These are phyloP conservation scores for Colletotrichum lini DNA, from an alignment of 2,329 filamentous ascomycete genomes.

Conservation along the genomic window DNA sequence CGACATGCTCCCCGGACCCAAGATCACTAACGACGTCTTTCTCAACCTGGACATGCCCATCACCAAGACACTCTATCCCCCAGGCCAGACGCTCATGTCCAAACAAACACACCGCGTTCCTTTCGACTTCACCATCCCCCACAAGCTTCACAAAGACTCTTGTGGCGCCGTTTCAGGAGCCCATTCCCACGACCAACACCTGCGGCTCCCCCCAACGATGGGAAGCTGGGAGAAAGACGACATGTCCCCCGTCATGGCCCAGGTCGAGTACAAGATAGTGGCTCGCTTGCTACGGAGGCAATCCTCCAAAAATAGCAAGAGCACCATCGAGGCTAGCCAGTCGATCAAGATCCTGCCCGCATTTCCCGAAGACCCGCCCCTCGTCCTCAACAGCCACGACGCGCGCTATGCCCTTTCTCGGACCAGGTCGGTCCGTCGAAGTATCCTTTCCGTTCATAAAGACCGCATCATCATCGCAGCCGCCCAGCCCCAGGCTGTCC, in stretches of 20 bases:
- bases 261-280: constrained; percentile 67
- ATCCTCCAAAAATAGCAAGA: constrained; percentile 43
- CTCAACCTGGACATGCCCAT: constrained; percentile 71
- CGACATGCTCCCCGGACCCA: constrained; percentile 65
- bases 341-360: constrained; percentile 67
- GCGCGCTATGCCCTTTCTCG: constrained; percentile 64
- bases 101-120: constrained; percentile 66
- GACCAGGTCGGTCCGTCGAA: constrained; percentile 67
- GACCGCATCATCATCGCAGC: constrained; percentile 63
- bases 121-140: constrained; percentile 71
- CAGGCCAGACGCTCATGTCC: constrained; percentile 61
- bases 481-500: constrained; percentile 62
- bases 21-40: constrained; percentile 65
- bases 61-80: constrained; percentile 60
- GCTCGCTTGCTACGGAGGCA: constrained; percentile 56
- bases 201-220: constrained; percentile 68
- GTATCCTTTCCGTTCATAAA: constrained; percentile 64
- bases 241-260: constrained; percentile 67
- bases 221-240: constrained; percentile 68
- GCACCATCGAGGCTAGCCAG: constrained; percentile 58
- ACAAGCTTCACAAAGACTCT: constrained; percentile 68
- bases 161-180: constrained; percentile 64
- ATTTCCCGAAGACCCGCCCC: constrained; percentile 64
- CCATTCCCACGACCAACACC: constrained; percentile 65
- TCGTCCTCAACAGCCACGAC: constrained; percentile 63